Evolutionary conservation across 257 asterid species (phyloP), one percentile per base, ranked within the genome.

Genomic region (Penstemon davidsonii): DNA sequence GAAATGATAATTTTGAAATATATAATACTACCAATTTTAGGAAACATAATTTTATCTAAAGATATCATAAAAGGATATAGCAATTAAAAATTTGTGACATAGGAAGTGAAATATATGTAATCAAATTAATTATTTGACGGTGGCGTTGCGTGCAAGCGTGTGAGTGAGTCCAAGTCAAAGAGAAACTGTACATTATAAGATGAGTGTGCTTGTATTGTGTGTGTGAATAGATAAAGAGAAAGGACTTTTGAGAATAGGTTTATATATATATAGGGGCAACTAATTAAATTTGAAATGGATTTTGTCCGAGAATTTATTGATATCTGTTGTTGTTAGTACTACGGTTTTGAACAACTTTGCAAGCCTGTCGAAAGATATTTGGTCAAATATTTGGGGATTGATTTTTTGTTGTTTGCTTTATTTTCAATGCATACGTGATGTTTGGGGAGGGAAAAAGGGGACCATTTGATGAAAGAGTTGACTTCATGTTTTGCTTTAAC

Each of bases 151-250:
- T 66, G 75, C 81, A 64, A 72, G 76, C 78, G 82, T 77, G 82
- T 55, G 73, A 61, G 74, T 18, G 54, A 73, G 82, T 64, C 82
- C 75, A 77, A 73, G 78, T 77, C 82, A 77, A 68, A 72, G 55
- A 58, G 69, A 71, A 76, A 64, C 62, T 37, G 64, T 43, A 60
- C 59, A 44, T 57, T 41, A 41, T 11, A 15, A 25, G 2, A 25
- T 25, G 33, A 19, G 33, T 25, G 33, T 25, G 33, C 33, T 1
- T 25, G 33, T 25, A 25, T 25, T 12, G 18, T 43, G 25, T 69
- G 53, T 19, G 43, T 38, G 53, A 8, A 49, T 46, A 36, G 19
- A 5, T 49, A 60, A 41, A 11, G 61, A 58, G 36, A 15, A 13
- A 13, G 25, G 38, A 51, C 3, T 59, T 50, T 18, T 62, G 10